Evolutionary conservation across 2,329 filamentous ascomycete genomes (phyloP).

Genomic region (Achaetomium macrosporum): DNA sequence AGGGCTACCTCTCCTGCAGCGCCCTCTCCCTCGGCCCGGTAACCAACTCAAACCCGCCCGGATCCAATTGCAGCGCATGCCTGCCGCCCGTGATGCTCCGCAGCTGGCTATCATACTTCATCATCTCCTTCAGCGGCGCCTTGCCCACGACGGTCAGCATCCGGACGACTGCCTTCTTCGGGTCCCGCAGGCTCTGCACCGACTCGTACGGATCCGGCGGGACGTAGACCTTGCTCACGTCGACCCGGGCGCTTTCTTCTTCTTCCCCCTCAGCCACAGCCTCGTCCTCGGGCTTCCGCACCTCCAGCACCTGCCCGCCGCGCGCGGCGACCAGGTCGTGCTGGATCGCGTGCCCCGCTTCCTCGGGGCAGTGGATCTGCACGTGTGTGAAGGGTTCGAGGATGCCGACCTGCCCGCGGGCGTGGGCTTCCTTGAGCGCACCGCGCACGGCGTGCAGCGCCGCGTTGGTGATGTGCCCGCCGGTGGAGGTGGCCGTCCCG

Average conservation of each 20-base stretch:
- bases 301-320: constrained; percentile 69
- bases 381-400: constrained; percentile 94
- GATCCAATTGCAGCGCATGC: constrained; percentile 53
- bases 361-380: constrained; percentile 79
- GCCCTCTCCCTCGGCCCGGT: constrained; percentile 49
- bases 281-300: constrained; percentile 48
- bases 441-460: constrained; percentile 58
- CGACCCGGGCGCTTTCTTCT: constrained; percentile 40
- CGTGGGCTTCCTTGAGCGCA: constrained; percentile 59
- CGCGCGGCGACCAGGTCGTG: constrained; percentile 72
- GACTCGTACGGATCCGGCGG: constrained; percentile 76
- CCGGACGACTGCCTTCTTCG: constrained; percentile 42
- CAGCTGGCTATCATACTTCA: constrained; percentile 85
- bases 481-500: constrained; percentile 63
- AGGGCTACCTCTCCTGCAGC: constrained; percentile 12
- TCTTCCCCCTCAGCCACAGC: constrained; percentile 6
- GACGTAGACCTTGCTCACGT: constrained; percentile 72
- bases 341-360: constrained; percentile 71
- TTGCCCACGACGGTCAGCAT: constrained; percentile 69
- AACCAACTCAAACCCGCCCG: constrained; percentile 52
- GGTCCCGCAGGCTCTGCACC: constrained; percentile 48
- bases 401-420: constrained; percentile 53
- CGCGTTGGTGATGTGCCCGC: constrained; percentile 62
- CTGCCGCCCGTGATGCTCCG: constrained; percentile 83
- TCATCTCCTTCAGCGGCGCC: constrained; percentile 93